phyloP scores from a whole-genome alignment of 1,284 basidiomycete genomes.

The Cryptococcus sp. region DNA sequence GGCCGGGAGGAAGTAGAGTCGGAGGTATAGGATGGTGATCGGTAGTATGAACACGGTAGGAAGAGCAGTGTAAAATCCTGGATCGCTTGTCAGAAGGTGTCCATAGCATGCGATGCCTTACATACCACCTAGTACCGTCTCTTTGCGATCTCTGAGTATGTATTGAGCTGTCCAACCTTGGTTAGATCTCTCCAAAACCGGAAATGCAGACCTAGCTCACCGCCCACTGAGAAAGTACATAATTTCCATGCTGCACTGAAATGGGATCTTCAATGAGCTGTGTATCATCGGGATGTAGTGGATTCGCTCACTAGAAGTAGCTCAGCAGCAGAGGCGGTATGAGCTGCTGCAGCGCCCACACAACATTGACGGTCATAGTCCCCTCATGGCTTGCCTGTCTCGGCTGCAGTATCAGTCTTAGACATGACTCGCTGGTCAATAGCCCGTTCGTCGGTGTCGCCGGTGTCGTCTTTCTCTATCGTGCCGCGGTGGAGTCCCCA shows the following conservation, averaged over 20 bases:
- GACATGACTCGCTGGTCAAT: too few species aligned
- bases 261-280: not conserved
- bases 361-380: not conserved
- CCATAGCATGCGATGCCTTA: not conserved
- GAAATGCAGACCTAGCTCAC: slow-evolving; percentile 17
- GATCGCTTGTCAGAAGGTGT: not conserved
- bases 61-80: slow-evolving; percentile 25
- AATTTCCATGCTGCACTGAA: slow-evolving; percentile 31
- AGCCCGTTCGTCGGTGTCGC: not conserved
- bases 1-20: slow-evolving; percentile 44
- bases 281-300: not conserved
- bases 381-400: not conserved
- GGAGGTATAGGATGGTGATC: slow-evolving; percentile 32
- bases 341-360: slow-evolving; percentile 33
- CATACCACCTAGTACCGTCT: slow-evolving; percentile 13
- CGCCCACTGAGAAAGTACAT: slow-evolving; percentile 25
- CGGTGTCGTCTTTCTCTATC: not conserved
- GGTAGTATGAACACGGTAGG: slow-evolving; percentile 22
- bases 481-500: not conserved
- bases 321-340: slow-evolving; percentile 42
- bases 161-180: not conserved
- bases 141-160: slow-evolving; percentile 4
- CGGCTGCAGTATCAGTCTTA: not conserved
- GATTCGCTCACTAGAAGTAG: slow-evolving; percentile 38
- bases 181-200: not conserved